phyloP scores from a whole-genome alignment of 2,329 filamentous ascomycete species.

The Rutstroemia sp. region DNA sequence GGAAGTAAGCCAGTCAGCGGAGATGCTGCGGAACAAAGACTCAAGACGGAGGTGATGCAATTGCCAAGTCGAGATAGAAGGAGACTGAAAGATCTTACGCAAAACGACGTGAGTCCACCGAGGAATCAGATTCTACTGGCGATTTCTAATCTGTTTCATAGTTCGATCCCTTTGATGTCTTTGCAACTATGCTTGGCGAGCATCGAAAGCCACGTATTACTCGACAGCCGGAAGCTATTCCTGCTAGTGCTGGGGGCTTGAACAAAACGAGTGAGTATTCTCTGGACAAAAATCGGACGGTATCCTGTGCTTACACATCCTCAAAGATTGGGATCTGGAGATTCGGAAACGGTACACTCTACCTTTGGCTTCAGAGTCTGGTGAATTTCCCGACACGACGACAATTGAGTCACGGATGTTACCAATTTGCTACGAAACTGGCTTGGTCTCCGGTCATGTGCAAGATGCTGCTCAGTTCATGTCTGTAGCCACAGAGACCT shows the following conservation, averaged over 20 bases:
- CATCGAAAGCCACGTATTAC: constrained; percentile 29
- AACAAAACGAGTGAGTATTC: constrained; percentile 60
- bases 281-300: constrained; percentile 38
- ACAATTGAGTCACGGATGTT: constrained; percentile 59
- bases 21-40: constrained; percentile 56
- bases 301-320: not conserved
- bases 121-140: not conserved
- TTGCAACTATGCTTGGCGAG: constrained; percentile 28
- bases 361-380: constrained; percentile 58
- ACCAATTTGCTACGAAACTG: constrained; percentile 60
- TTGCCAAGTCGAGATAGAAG: constrained; percentile 58
- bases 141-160: constrained; percentile 8
- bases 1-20: constrained; percentile 56
- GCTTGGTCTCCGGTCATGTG: constrained; percentile 51
- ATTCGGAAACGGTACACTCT: constrained; percentile 59
- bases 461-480: constrained; percentile 56
- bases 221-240: constrained; percentile 52
- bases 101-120: constrained; percentile 47
- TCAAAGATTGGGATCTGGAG: constrained; percentile 55
- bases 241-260: constrained; percentile 62
- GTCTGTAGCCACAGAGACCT: constrained; percentile 58
- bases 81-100: constrained; percentile 56
- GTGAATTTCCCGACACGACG: constrained; percentile 60
- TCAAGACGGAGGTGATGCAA: constrained; percentile 66
- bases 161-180: constrained; percentile 27